Evolutionary conservation across 2,329 filamentous ascomycete species (phyloP).

Genomic region (Onygenales sp.): DNA sequence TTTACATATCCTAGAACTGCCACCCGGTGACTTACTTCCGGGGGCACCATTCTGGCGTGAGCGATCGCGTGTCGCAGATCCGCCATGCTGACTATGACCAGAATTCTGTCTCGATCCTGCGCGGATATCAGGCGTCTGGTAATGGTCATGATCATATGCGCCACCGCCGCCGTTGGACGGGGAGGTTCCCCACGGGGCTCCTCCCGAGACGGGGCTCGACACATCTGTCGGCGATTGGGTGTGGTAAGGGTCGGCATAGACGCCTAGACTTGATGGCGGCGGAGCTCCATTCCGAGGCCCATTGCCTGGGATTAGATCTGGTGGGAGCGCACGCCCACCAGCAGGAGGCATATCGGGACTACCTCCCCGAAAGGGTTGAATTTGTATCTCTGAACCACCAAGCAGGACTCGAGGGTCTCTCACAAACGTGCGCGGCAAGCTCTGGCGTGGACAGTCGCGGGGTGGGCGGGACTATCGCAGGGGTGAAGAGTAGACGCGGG

Average conservation of each 20-base stretch:
- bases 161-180: slow-evolving; percentile 8
- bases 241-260: slow-evolving; percentile 24
- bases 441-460: too few species aligned
- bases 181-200: slow-evolving; percentile 20
- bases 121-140: slow-evolving; percentile 21
- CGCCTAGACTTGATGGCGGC: slow-evolving; percentile 27
- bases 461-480: too few species aligned
- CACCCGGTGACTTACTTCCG: slow-evolving; percentile 25
- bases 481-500: too few species aligned
- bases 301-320: slow-evolving; percentile 35
- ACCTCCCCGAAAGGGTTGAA: background rate
- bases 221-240: slow-evolving; percentile 32
- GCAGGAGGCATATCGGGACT: slow-evolving; percentile 28
- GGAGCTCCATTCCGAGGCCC: slow-evolving; percentile 22
- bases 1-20: slow-evolving; percentile 52
- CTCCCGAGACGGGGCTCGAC: slow-evolving; percentile 25
- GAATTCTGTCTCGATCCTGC: slow-evolving; percentile 23
- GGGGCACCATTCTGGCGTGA: slow-evolving; percentile 27
- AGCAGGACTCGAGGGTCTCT: background rate
- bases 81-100: slow-evolving; percentile 20
- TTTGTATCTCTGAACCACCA: slow-evolving; percentile 5
- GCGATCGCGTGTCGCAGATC: slow-evolving; percentile 25
- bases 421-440: background rate
- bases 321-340: slow-evolving; percentile 29
- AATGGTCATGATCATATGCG: slow-evolving; percentile 14